phyloP scores from a whole-genome alignment of 345 rosid genomes.

The Pelargonium nanum region DNA sequence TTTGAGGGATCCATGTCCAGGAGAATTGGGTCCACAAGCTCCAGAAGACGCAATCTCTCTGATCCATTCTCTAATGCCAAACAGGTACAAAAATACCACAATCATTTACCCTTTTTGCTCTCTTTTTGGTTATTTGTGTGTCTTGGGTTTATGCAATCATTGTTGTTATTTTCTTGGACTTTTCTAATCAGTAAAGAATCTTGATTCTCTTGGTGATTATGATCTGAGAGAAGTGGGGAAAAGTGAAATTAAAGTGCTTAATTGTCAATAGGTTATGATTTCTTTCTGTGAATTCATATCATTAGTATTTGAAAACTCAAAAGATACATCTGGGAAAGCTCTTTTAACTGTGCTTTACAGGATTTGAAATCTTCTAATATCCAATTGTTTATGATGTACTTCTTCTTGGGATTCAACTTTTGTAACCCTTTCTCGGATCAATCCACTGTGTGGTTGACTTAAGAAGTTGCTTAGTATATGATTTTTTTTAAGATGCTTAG shows the following conservation, averaged over 20 bases:
- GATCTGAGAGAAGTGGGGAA: slow-evolving; percentile 1
- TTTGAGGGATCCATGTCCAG: slow-evolving; percentile 98
- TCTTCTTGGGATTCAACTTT: not conserved
- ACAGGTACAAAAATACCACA: slow-evolving; percentile 34
- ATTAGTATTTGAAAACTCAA: not conserved
- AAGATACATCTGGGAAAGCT: not conserved
- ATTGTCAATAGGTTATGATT: not conserved
- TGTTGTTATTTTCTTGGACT: not conserved
- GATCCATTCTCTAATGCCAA: slow-evolving; percentile 68
- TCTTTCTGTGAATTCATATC: not conserved
- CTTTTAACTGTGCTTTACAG: too few relatives aligned
- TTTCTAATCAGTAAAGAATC: not conserved
- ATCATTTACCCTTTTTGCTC: not conserved
- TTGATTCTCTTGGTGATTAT: slow-evolving; percentile 3
- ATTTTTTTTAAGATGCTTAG: too few relatives aligned
- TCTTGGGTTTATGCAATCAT: not conserved
- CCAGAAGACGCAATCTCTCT: slow-evolving; percentile 49
- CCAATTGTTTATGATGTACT: not conserved
- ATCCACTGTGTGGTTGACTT: not conserved
- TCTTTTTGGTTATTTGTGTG: not conserved
- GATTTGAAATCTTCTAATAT: too few relatives aligned
- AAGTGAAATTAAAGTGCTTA: not conserved
- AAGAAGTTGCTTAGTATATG: not conserved
- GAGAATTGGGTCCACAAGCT: slow-evolving; percentile 71
- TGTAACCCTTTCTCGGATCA: not conserved